A percentile compares a stretch with the other conserved stretches of the same genome.
Conservation (phyloP, 2,329 filamentous ascomycete genomes). For the Alternaria ventricosa region DNA sequence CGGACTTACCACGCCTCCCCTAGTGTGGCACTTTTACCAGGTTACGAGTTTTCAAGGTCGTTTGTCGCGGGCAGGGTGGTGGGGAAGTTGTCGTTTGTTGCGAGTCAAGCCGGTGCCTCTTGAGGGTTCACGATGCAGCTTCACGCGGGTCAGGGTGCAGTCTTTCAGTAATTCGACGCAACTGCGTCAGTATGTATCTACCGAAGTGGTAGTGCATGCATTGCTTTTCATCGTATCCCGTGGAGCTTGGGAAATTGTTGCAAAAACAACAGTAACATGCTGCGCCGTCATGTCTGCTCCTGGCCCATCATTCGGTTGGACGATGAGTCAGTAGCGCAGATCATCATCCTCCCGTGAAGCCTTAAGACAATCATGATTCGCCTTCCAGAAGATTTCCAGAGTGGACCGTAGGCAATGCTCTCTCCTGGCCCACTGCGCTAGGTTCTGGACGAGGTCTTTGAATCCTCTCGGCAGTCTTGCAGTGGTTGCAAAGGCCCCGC, state of each 20-base stretch:
- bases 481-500: not conserved
- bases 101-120: not conserved
- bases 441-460: not conserved
- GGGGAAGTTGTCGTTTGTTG: not conserved
- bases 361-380: constrained; percentile 1
- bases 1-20: not conserved
- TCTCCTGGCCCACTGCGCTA: not conserved
- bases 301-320: constrained; percentile 1
- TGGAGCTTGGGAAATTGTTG: not conserved
- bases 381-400: constrained; percentile 12
- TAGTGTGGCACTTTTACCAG: not conserved
- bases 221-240: not conserved
- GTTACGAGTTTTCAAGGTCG: not conserved
- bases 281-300: not conserved
- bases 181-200: not conserved
- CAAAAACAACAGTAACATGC: not conserved
- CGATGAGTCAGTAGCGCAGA: constrained; percentile 12
- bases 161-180: not conserved
- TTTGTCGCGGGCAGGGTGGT: not conserved
- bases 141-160: not conserved
- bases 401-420: not conserved
- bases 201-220: not conserved
- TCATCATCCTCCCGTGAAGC: constrained; percentile 1
- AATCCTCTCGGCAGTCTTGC: not conserved
- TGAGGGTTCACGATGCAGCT: not conserved